Percentiles rank a stretch among this genome's conserved stretches.
phyloP scores from a whole-genome alignment of 2,329 filamentous ascomycete genomes.

The Decorospora gaudefroyi region DNA sequence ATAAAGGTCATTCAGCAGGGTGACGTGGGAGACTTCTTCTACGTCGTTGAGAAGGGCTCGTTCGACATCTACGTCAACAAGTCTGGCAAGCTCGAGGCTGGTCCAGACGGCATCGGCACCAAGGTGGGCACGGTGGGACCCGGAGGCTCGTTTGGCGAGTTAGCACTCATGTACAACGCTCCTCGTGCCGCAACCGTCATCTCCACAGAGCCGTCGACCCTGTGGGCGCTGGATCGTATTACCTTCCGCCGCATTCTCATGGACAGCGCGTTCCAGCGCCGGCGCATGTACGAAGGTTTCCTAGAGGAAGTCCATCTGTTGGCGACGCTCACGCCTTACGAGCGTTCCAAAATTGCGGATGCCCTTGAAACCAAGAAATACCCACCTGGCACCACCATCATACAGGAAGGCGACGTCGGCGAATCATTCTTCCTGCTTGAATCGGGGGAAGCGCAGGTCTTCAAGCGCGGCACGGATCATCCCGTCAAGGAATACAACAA shows the following conservation, averaged over 20 bases:
- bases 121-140: constrained; percentile 82
- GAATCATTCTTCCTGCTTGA: constrained; percentile 92
- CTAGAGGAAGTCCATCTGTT: constrained; percentile 91
- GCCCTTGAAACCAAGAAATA: constrained; percentile 91
- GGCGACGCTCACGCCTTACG: constrained; percentile 81
- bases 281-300: constrained; percentile 97
- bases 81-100: constrained; percentile 75
- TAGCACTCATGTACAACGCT: constrained; percentile 98
- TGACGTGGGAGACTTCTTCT: constrained; percentile 96
- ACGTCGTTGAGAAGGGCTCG: constrained; percentile 86
- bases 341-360: constrained; percentile 96
- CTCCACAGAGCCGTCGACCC: constrained; percentile 77
- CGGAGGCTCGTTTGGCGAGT: constrained; percentile 92
- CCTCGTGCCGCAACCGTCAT: constrained; percentile 93
- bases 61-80: constrained; percentile 92
- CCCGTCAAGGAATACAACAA: constrained; percentile 82
- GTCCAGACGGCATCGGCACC: constrained; percentile 77
- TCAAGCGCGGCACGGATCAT: constrained; percentile 71
- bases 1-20: constrained; percentile 93
- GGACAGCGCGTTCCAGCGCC: constrained; percentile 94
- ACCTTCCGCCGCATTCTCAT: constrained; percentile 98
- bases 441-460: constrained; percentile 82
- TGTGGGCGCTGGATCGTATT: constrained; percentile 93
- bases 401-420: constrained; percentile 87
- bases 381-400: constrained; percentile 77